Evolutionary conservation across 108 stramenopile species (phyloP).

Genomic region (Pelagomonas calceolata): DNA sequence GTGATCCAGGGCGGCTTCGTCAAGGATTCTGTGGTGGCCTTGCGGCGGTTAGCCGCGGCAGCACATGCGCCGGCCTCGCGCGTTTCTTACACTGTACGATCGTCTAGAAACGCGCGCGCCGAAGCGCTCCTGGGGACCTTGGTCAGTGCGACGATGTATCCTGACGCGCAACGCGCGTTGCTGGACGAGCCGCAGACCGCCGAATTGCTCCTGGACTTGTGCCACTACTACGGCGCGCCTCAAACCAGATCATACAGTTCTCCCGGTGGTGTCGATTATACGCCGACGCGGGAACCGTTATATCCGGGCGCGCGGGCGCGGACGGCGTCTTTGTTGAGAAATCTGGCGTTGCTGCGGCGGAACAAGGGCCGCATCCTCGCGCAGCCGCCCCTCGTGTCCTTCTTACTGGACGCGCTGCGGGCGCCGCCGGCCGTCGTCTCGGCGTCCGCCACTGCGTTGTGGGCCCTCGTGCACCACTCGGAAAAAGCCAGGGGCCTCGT

Average conservation of each 20-base stretch:
- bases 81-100: neutral
- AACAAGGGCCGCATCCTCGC: constrained; percentile 1
- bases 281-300: no score
- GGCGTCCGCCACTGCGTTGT: neutral
- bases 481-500: neutral
- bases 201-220: neutral
- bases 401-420: neutral
- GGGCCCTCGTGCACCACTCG: neutral
- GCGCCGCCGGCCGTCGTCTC: neutral
- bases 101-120: neutral
- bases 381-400: neutral
- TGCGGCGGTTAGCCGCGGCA: neutral
- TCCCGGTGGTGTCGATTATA: no score
- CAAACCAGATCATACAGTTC: no score
- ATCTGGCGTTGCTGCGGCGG: neutral
- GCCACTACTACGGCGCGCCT: neutral
- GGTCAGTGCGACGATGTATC: neutral
- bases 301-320: neutral
- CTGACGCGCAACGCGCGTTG: neutral
- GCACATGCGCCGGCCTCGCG: neutral
- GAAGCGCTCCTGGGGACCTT: neutral
- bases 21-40: neutral
- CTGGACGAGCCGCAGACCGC: neutral
- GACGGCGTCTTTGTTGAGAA: neutral
- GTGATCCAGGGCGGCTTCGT: neutral